Conservation (phyloP, 148 eudicot genomes). For the Vaccinium darrowii region DNA sequence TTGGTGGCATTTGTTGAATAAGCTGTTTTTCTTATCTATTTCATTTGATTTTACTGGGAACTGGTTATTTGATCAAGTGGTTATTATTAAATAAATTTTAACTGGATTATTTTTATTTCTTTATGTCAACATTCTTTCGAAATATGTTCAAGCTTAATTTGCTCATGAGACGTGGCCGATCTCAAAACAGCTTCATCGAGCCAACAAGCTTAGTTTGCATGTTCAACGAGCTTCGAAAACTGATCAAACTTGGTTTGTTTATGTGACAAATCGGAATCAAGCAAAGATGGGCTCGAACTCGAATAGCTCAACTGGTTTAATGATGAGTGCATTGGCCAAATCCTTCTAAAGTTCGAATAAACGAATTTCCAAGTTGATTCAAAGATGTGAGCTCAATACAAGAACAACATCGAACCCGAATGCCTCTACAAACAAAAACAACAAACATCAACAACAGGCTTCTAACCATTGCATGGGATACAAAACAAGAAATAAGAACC, state of each 20-base stretch:
- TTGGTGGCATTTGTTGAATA: neutral
- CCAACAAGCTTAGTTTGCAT: too few species aligned
- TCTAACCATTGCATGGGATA: neutral
- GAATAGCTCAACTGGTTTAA: too few species aligned
- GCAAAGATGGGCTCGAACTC: too few species aligned
- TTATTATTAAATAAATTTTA: neutral
- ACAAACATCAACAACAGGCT: neutral
- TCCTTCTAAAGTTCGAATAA: neutral
- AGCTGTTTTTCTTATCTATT: neutral
- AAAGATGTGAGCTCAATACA: neutral
- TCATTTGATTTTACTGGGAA: neutral
- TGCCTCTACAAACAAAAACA: slow-evolving; percentile 10
- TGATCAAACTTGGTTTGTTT: too few species aligned
- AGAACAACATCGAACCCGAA: neutral
- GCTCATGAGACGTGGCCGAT: too few species aligned
- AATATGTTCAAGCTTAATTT: too few species aligned
- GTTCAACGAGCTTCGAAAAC: too few species aligned
- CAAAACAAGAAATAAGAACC: neutral
- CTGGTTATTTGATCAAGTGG: neutral
- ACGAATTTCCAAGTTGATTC: neutral
- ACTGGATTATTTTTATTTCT: neutral
- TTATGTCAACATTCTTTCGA: too few species aligned
- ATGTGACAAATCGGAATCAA: too few species aligned
- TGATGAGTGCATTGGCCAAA: neutral
- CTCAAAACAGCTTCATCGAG: too few species aligned